Evolutionary conservation across 139 green algal species (phyloP).

Genomic region (Ettlia oleoabundans): DNA sequence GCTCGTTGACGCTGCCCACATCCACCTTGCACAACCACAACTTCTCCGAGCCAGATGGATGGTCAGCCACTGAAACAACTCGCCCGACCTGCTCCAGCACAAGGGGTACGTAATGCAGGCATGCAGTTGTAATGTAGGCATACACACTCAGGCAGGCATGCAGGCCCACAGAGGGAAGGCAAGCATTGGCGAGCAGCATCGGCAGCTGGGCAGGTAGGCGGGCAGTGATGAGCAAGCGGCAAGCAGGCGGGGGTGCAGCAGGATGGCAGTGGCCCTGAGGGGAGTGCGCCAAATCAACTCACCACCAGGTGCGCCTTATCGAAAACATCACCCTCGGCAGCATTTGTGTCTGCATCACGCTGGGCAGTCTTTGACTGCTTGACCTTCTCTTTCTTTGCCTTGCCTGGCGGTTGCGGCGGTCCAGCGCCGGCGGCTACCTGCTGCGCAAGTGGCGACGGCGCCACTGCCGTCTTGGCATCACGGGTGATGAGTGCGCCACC

Average conservation of each 20-base stretch:
- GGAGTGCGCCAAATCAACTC: too few species aligned
- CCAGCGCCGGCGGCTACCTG: neutral
- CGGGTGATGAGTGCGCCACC: slow-evolving; percentile 1
- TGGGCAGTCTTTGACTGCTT: slow-evolving; percentile 16
- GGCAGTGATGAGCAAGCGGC: too few species aligned
- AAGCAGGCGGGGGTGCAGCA: too few species aligned
- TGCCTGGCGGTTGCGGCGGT: neutral
- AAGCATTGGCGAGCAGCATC: too few species aligned
- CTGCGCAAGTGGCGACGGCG: neutral
- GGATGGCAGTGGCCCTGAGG: too few species aligned
- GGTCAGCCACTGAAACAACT: slow-evolving; percentile 3
- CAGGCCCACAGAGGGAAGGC: too few species aligned
- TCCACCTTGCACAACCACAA: slow-evolving; percentile 29
- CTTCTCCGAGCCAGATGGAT: slow-evolving; percentile 28
- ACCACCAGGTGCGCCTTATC: slow-evolving; percentile 15
- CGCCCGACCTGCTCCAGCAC: too few species aligned
- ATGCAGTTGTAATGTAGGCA: too few species aligned
- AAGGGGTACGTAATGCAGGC: too few species aligned
- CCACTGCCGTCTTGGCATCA: neutral
- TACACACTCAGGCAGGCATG: too few species aligned
- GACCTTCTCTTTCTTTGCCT: neutral
- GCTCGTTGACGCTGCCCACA: slow-evolving; percentile 17
- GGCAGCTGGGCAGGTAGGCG: too few species aligned
- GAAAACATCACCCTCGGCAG: slow-evolving; percentile 5
- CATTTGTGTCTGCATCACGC: neutral